Evolutionary conservation across 441 rosid species (phyloP), one percentile per base, ranked within the genome.

Genomic region (Populus tomentosa): DNA sequence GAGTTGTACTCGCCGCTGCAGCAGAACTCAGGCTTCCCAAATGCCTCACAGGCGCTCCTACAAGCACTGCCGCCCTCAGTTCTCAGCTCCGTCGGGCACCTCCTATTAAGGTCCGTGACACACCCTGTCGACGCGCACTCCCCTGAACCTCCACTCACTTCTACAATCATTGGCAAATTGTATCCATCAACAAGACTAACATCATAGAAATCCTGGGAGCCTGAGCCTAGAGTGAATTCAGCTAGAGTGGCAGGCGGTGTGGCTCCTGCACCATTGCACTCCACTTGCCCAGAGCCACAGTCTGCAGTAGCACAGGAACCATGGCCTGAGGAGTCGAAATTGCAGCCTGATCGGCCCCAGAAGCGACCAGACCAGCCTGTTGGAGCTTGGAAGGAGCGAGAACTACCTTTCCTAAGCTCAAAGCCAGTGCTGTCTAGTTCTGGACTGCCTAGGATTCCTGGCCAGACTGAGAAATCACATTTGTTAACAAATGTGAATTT

Each of bases 111-210:
- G 76, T 94, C 94, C 3, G 80, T 86, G 0, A 85, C 81, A 32
- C 98, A 94, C 1, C 95, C 98, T 0, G 97, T 88, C 20, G 73
- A 10, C 0, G 79, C 80, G 65, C 98, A 94, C 26, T 88, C 87
- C 20, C 86, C 87, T 1, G 77, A 72, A 0, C 89, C 90, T 0
- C 94, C 94, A 9, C 64, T 88, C 0, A 95, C 97, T 6, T 78
- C 75, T 18, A 94, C 88, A 6, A 81, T 28, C 90, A 94, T 86
- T 0, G 97, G 92, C 33, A 94, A 85, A 79, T 94, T 94, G 75
- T 91, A 93, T 21, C 98, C 98, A 30, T 94, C 97, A 1, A 94
- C 98, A 11, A 94, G 94, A 79, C 97, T 92, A 2, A 94, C 95
- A 46, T 94, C 98, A 67, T 86, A 94, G 78, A 92, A 94, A 74